A percentile compares a stretch with the other conserved stretches of the same genome.
These are phyloP conservation scores for Eucalyptus brandiana DNA, from an alignment of 345 rosid genomes.

Conservation along the genomic window DNA sequence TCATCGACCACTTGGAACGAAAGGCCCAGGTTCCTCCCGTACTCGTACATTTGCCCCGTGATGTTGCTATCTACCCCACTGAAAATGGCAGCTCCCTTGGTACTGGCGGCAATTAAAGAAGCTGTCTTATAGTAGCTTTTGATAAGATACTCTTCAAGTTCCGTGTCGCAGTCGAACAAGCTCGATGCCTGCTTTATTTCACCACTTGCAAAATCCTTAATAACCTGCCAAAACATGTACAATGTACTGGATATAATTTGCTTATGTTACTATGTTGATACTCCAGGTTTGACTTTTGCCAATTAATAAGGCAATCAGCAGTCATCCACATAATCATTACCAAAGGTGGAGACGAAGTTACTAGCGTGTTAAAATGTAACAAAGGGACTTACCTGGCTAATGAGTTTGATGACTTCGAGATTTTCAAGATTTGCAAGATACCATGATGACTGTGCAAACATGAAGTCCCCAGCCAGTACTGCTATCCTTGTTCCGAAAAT, in stretches of 20 bases:
- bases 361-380: background rate
- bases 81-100: constrained; percentile 87
- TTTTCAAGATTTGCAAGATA: constrained; percentile 94
- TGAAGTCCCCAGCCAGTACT: constrained; percentile 85
- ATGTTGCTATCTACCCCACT: constrained; percentile 48
- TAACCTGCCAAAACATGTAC: constrained; percentile 37
- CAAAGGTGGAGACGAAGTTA: background rate
- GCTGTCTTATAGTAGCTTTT: constrained; percentile 97
- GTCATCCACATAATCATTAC: background rate
- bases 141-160: constrained; percentile 75
- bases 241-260: background rate
- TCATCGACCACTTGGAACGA: constrained; percentile 91
- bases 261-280: background rate
- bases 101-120: constrained; percentile 86
- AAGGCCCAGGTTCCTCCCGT: constrained; percentile 85
- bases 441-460: constrained; percentile 99
- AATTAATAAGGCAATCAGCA: background rate
- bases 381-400: constrained; percentile 59
- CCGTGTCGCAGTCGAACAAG: constrained; percentile 71
- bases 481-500: constrained; percentile 84
- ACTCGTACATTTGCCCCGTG: constrained; percentile 58
- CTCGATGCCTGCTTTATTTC: constrained; percentile 97
- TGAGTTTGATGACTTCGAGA: constrained; percentile 88
- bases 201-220: constrained; percentile 96
- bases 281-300: background rate